A percentile compares a stretch with the other conserved stretches of the same genome.
Conservation (phyloP, 2,329 filamentous ascomycete species). For the Phialemoniopsis sp. region DNA sequence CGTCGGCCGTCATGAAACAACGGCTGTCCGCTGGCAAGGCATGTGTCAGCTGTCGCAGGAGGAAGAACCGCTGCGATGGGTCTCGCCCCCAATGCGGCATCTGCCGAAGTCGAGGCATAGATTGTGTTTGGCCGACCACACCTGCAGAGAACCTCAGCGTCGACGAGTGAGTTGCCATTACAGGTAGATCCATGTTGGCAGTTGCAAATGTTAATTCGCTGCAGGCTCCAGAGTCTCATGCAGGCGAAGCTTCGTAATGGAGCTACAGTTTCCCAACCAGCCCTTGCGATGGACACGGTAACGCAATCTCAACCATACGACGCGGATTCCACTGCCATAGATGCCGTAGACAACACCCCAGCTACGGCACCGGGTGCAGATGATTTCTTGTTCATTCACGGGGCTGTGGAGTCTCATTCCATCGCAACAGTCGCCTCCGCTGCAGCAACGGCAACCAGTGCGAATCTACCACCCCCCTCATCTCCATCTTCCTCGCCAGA, state of each 20-base stretch:
- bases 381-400: too few species aligned
- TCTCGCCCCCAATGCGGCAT: slow-evolving; percentile 4
- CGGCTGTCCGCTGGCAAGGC: slow-evolving; percentile 5
- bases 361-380: too few species aligned
- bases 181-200: neutral
- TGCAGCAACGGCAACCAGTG: too few species aligned
- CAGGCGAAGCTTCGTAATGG: slow-evolving; percentile 5
- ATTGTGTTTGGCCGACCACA: slow-evolving; percentile 2
- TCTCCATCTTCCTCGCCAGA: slow-evolving; percentile 4
- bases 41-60: slow-evolving; percentile 3
- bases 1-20: slow-evolving; percentile 1
- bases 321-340: too few species aligned
- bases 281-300: too few species aligned
- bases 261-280: too few species aligned
- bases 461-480: neutral
- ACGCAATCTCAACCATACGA: too few species aligned
- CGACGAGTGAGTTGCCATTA: too few species aligned
- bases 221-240: slow-evolving; percentile 6
- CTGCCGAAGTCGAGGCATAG: slow-evolving; percentile 2
- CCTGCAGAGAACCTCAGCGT: slow-evolving; percentile 3
- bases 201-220: neutral
- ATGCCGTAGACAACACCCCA: too few species aligned
- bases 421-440: too few species aligned
- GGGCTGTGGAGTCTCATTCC: too few species aligned
- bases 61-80: slow-evolving; percentile 6